These are phyloP conservation scores for Blastobotrys proliferans DNA, from an alignment of 1,139 yeast species.

Conservation along the genomic window DNA sequence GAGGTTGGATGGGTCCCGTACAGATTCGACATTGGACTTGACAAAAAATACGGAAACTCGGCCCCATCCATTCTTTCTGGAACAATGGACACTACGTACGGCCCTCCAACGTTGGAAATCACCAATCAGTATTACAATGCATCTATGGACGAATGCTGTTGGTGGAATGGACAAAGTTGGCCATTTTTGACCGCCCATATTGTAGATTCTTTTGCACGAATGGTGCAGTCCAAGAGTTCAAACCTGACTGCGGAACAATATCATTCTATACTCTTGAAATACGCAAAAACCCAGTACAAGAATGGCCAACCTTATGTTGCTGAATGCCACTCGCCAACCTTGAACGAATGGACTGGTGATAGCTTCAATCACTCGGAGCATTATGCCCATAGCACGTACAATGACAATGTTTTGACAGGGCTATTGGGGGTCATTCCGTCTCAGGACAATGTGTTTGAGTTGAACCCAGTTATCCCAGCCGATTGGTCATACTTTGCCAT, in stretches of 20 bases:
- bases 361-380: not conserved
- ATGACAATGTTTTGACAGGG: not conserved
- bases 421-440: not conserved
- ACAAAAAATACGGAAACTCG: no score
- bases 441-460: not conserved
- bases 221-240: not conserved
- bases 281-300: not conserved
- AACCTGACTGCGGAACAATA: not conserved
- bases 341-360: not conserved
- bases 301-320: not conserved
- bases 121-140: constrained; percentile 1
- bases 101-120: constrained; percentile 3
- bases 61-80: constrained; percentile 3
- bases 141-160: not conserved
- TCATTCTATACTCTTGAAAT: not conserved
- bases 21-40: constrained; percentile 1
- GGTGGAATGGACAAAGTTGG: constrained; percentile 2
- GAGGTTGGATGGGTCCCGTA: constrained; percentile 4
- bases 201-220: constrained; percentile 1
- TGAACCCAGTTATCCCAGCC: constrained; percentile 3
- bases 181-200: constrained; percentile 1
- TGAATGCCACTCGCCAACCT: not conserved
- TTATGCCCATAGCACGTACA: not conserved
- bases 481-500: not conserved
- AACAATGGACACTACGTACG: not conserved